phyloP scores from a whole-genome alignment of 2,329 filamentous ascomycete genomes.

The Podosphaera xanthii region DNA sequence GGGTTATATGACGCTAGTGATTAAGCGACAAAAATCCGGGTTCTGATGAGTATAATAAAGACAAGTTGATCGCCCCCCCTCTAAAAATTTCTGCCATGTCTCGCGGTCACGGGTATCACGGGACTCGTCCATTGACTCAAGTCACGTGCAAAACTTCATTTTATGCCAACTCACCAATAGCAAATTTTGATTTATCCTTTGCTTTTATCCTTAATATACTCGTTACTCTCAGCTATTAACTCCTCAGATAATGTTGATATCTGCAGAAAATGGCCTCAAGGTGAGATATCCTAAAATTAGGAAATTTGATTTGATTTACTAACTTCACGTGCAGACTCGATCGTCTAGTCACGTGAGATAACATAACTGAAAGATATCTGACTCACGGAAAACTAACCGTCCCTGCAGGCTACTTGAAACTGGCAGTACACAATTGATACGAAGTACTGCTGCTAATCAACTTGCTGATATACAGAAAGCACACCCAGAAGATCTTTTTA shows the following conservation, averaged over 20 bases:
- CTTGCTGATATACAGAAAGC: constrained; percentile 95
- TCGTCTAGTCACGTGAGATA: constrained; percentile 63
- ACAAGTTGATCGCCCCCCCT: constrained; percentile 5
- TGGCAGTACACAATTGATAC: constrained; percentile 83
- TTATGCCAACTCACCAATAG: neutral
- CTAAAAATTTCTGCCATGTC: neutral
- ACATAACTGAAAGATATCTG: neutral
- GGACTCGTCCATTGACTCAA: neutral
- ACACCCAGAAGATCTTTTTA: constrained; percentile 93
- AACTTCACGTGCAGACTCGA: constrained; percentile 36
- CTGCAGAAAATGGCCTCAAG: constrained; percentile 16
- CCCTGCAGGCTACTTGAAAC: constrained; percentile 67
- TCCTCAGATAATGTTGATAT: constrained; percentile 11
- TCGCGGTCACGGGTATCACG: constrained; percentile 1
- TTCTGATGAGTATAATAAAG: constrained; percentile 4
- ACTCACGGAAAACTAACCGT: constrained; percentile 1
- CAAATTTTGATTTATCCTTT: neutral
- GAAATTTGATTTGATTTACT: neutral
- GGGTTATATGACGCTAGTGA: constrained; percentile 3
- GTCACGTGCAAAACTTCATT: constrained; percentile 1
- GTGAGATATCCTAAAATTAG: constrained; percentile 8
- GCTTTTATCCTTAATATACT: neutral
- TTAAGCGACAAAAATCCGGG: constrained; percentile 3
- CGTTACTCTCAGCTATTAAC: neutral
- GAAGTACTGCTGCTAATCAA: constrained; percentile 91